Evolutionary conservation across 208 protist genomes (phyloP), one percentile per base, ranked within the genome.

Genomic region (Zelonia costaricensis): DNA sequence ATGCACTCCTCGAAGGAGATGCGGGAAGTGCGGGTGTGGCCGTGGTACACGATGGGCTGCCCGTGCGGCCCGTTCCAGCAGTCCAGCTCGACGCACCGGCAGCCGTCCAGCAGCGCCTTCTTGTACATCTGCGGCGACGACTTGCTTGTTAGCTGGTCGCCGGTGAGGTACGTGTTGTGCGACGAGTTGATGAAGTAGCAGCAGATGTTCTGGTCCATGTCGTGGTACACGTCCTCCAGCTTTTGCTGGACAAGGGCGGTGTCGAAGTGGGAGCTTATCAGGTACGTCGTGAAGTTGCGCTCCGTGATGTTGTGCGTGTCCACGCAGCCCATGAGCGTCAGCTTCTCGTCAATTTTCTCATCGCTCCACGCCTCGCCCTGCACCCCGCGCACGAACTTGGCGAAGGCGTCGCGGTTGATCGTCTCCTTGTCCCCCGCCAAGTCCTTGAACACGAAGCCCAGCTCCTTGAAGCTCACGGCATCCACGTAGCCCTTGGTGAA

Each of bases 81-180:
- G 62, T 95, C 87, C 33, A 94, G 48, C 57, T 95, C 85, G 35
- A 95, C 78, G 62, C 88, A 97, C 28, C 85, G 76, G 57, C 82
- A 93, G 6, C 88, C 88, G 51, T 77, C 69, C n/a, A 82, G 64
- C 20, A 94, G 66, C n/a, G 67, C 80, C 53, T 82, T 79, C 38
- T 74, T 69, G 67, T 93, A 92, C 75, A 88, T 90, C 4, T 87
- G 57, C 7, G 76, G 7, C 12, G 76, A 74, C 22, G 76, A 86
- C 28, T 63, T 67, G 47, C 76, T 80, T 51, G 58, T 62, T 33
- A 98, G 63, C 82, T 99, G 97, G 75, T 98, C 79, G 10, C 93
- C 94, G 4, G 82, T 85, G 18, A 98, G 71, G 69, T 98, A 99
- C 1, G 97, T 98, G 75, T 98, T 98, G 75, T 99, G 97, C 9